Percentiles rank a stretch among this genome's conserved stretches.
These are phyloP conservation scores for Trametes cubensis DNA, from an alignment of 768 basidiomycete species.

Conservation along the genomic window DNA sequence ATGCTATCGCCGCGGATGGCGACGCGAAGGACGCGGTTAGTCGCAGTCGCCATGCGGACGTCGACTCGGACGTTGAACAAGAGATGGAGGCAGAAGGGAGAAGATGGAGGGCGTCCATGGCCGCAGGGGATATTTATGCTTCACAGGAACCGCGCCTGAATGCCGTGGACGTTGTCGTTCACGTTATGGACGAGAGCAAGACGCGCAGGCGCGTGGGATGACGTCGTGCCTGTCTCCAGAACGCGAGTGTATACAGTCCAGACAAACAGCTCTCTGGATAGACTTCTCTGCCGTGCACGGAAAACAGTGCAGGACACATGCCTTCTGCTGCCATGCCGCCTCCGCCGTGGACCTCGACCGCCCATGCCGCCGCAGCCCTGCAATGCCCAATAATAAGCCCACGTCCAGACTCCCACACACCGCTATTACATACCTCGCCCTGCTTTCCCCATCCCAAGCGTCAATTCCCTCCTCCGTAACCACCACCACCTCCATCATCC, in stretches of 20 bases:
- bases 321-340: not conserved
- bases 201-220: conserved; percentile 7
- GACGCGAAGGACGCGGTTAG: conserved; percentile 40
- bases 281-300: no score
- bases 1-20: conserved; percentile 64
- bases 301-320: not conserved
- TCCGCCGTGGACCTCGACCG: conserved; percentile 14
- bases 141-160: not conserved
- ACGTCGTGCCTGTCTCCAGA: not conserved
- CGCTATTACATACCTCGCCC: not conserved
- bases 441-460: not conserved
- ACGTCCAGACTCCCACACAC: conserved; percentile 13
- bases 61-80: conserved; percentile 4
- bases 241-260: no score
- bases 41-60: conserved; percentile 24
- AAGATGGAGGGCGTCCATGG: conserved; percentile 1
- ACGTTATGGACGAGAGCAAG: not conserved
- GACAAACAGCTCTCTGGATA: no score
- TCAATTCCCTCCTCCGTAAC: conserved; percentile 10
- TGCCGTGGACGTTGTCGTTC: no score
- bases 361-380: conserved; percentile 6
- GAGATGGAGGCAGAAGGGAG: conserved; percentile 4
- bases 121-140: conserved; percentile 14
- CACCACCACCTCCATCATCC: conserved; percentile 7
- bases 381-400: not conserved